Base-by-base conservation (phyloP, 176 grass and related monocot genomes). In the Urochloa ruziziensis region DNA sequence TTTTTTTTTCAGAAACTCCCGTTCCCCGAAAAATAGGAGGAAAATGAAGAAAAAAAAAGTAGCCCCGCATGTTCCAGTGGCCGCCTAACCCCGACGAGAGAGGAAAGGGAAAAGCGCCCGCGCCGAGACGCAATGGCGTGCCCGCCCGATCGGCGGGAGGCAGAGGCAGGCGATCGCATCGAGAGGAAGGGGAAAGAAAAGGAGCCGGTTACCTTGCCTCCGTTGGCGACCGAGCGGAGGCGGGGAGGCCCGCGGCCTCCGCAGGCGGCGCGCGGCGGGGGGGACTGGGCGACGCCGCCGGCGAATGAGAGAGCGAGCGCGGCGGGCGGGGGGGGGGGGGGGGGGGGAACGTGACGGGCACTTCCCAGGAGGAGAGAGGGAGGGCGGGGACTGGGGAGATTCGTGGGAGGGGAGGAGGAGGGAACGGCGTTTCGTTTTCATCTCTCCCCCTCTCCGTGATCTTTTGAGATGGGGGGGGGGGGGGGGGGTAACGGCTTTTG, bases 351-450 rank as follows among this genome's bases (percentile, higher is more conserved):
- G 78, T 27, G 62, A 25, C 78, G 46, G 46, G 71, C 47, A 74
- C n/a, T n/a, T n/a, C n/a, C 46, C 9, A 34, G 47, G 71, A 32
- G 30, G 29, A 11, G 28, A 0, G 17, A 7, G 3, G 24, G 24
- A 16, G 23, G 12, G 21, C 18, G 44, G 69, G 28, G 70, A 30
- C 60, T 48, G 44, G 69, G 28, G 70, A 30, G 77, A 64, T 48
- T 53, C 71, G 72, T 24, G 72, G 72, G 29, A 7, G 30, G 23
- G 69, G 78, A 49, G 72, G 29, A 7, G 30, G 23, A 81, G 78
- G 78, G 33, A 68, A 68, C 78, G 78, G 63, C 78, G 62, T 80
- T 80, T 80, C 78, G 46, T 16, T 72, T 30, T n/a, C n/a, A n/a
- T n/a, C n/a, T 49, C 12, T 34, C 11, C 37, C 23, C 21, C 23